Base-by-base conservation (phyloP, 2,329 filamentous ascomycete genomes). In the Curvularia eragrostidis region DNA sequence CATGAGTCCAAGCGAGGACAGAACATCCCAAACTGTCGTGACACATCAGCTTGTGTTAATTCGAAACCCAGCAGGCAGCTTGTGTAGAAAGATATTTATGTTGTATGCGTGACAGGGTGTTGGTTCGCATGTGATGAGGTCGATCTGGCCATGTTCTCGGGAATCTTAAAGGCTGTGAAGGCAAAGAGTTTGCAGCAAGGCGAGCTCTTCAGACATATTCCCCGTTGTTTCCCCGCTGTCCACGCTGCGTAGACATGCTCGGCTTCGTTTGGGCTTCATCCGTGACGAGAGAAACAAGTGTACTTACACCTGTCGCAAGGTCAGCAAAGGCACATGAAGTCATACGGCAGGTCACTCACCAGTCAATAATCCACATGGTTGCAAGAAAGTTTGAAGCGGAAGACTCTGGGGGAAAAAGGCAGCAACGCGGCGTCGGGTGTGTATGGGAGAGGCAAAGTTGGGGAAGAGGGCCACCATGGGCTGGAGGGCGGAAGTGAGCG, bases 331-430 rank as follows among this genome's bases (percentile, higher is more conserved):
- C 28, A 50, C 12, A 10, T 15, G n/a, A 18, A 4, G 5, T 13
- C 3, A 18, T 10, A 8, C 30, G 30, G 9, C 3, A 8, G 12
- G 26, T 23, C 32, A 53, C 60, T 64, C 58, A 95, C 92, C 92
- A 96, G 86, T 94, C 92, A 77, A 96, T 82, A 79, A 96, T 91
- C 91, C 91, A 96, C 92, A 96, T 96, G 54, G 13, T 57, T 54
- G 56, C 54, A 30, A 50, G 51, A 32, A 15, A 30, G 42, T 65
- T 23, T 48, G 15, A 44, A 12, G 43, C 38, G 28, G 19, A 48
- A 48, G 47, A 23, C 34, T 38, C 30, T 48, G 23, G n/a, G 41
- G 39, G 26, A 21, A 18, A 26, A 26, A 18, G 23, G 48, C 32
- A 47, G 50, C 19, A 39, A 24, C 26, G 28, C 47, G 49, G 34